Evolutionary conservation across 1,284 basidiomycete genomes (phyloP), one percentile per base, ranked within the genome.

Genomic region (Vanrija sp.): DNA sequence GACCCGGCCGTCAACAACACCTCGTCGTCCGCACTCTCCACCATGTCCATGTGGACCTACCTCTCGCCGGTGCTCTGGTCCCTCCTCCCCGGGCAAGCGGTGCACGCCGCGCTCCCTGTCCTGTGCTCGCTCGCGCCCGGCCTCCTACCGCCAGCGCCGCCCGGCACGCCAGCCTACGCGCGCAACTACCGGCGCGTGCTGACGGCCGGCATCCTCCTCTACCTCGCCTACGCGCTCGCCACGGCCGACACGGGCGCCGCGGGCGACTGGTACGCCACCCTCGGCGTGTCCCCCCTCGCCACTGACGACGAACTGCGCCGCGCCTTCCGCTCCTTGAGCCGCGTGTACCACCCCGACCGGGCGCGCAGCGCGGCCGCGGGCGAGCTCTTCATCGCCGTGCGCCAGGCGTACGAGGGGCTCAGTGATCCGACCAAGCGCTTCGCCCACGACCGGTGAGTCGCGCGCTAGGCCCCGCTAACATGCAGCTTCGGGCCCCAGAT

Each of bases 351-450:
- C 68, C 91, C 90, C 0, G 90, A 94, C 77, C 80, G 85, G 54
- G 82, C 84, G 12, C 87, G 88, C 0, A 18, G 51, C 19, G 24
- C 47, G 37, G 75, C 78, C n/a, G 85, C 84, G 3, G 83, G 85
- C 55, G 78, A 78, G 6, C 41, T 45, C 18, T 94, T 93, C 68
- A 88, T 92, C 53, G 67, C 78, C 24, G 83, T 88, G 2, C 78
- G 89, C 48, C 82, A 85, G 62, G 87, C 86, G 18, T 92, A 86
- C 66, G 89, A 94, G 68, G 84, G 84, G 0, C 73, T 94, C 27
- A 88, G 84, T 55, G 83, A 91, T 62, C 88, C 90, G 0, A 79
- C 83, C 2, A 85, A 85, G 54, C 77, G 89, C 44, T 92, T 89
- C 75, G 90, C 89, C 0, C 94, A 94, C 71, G 90, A 94, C 48